Base-by-base conservation (phyloP, 2,329 filamentous ascomycete species). In the Penicillium fuscoglaucum region DNA sequence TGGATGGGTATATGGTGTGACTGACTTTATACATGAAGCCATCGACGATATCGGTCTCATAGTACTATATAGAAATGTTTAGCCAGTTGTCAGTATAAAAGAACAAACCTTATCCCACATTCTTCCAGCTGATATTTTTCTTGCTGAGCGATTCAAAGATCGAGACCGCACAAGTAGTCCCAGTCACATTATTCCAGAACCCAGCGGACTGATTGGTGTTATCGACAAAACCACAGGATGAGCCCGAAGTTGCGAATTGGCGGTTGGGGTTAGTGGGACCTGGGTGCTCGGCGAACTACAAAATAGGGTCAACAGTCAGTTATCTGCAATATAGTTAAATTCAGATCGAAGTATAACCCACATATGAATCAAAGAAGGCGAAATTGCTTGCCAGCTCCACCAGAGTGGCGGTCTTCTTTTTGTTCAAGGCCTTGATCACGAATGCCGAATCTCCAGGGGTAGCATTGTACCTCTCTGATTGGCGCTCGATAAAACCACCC, bases 231-330 rank as follows among this genome's bases (percentile, higher is more conserved):
- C 31, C 31, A 33, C 31, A 33, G 12, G 31, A 33, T 6, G 31
- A 33, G 0, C 31, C 31, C 31, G 31, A 33, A 6, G 31, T 33
- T 33, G 31, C 31, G 49, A 74, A 77, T 55, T 76, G 74, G 28
- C 74, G 71, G 56, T 78, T 78, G 15, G 73, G 68, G 59, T 78
- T 75, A 10, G 74, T 78, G 13, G 75, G 74, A 8, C 76, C 75
- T 2, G 76, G 74, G 47, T 76, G 72, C 50, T 76, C 72, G 21
- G 72, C 70, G 60, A 71, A 69, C 67, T 71, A 62, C 49, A 49
- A 46, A 15, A 10, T 12, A 13, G n/a, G 6, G 44, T 15, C n/a
- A 41, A 33, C 26, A 13, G 46, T 63, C 35, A 66, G 58, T 12
- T 15, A 33, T 33, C 31, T 15, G 12, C 12, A 33, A 15, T 33